Conservation (phyloP, 192 early-diverging fungal species). For the Entomortierella chlamydospora region DNA sequence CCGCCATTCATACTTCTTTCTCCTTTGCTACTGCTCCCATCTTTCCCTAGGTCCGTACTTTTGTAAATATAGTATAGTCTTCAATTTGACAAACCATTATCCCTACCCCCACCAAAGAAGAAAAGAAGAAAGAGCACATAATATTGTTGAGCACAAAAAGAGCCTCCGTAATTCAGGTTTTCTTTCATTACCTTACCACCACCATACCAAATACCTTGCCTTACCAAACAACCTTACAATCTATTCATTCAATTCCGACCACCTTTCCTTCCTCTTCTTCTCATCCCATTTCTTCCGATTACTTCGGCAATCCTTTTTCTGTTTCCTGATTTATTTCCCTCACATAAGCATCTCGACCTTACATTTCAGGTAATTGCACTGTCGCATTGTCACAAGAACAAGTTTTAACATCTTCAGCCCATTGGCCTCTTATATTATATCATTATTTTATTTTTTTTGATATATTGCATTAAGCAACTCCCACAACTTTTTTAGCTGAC, state of each 20-base stretch:
- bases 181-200: too few relatives aligned
- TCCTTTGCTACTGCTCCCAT: too few relatives aligned
- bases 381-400: neutral
- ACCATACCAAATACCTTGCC: too few relatives aligned
- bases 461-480: neutral
- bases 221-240: neutral
- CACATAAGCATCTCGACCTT: neutral
- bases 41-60: too few relatives aligned
- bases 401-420: constrained; percentile 4
- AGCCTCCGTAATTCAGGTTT: too few relatives aligned
- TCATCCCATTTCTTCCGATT: neutral
- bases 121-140: too few relatives aligned
- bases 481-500: neutral
- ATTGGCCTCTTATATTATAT: constrained; percentile 24
- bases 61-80: too few relatives aligned
- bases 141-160: too few relatives aligned
- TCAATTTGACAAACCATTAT: too few relatives aligned
- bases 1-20: too few relatives aligned
- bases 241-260: neutral
- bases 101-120: too few relatives aligned
- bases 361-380: neutral
- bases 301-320: neutral
- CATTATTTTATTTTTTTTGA: neutral
- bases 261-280: constrained; percentile 1
- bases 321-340: neutral